Evolutionary conservation across 768 basidiomycete genomes (phyloP).

Genomic region (Mycena vitilis): DNA sequence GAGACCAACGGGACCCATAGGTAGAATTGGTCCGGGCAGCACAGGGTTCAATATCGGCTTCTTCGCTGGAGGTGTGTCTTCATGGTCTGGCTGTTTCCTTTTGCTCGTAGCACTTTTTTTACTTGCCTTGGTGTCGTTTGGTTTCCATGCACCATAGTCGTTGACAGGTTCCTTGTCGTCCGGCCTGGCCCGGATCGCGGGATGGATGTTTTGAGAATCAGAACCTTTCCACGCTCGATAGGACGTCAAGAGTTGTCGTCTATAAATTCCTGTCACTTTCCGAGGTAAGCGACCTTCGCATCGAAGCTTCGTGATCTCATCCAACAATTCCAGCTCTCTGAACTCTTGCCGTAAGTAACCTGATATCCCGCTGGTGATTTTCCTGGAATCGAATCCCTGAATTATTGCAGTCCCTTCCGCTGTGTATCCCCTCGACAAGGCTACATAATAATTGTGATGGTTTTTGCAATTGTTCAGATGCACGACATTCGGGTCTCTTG

Average conservation of each 20-base stretch:
- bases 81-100: neutral
- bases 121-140: neutral
- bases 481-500: neutral
- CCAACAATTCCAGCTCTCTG: conserved; percentile 12
- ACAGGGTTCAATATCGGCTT: neutral
- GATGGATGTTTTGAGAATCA: neutral
- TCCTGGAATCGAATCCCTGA: conserved; percentile 5
- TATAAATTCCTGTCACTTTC: neutral
- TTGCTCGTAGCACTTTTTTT: neutral
- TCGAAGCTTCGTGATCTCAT: conserved; percentile 11
- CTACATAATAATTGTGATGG: conserved; percentile 9
- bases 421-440: neutral
- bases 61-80: neutral
- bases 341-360: conserved; percentile 12
- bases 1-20: neutral
- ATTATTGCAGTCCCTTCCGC: conserved; percentile 1
- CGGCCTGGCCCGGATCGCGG: neutral
- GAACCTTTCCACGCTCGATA: neutral
- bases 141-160: neutral
- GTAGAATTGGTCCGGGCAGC: no score
- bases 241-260: neutral
- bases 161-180: neutral
- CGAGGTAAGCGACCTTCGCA: neutral
- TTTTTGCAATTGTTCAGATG: conserved; percentile 11
- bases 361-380: neutral